Evolutionary conservation across 1,139 yeast genomes (phyloP).

Genomic region (Kluyveromyces sp.): DNA sequence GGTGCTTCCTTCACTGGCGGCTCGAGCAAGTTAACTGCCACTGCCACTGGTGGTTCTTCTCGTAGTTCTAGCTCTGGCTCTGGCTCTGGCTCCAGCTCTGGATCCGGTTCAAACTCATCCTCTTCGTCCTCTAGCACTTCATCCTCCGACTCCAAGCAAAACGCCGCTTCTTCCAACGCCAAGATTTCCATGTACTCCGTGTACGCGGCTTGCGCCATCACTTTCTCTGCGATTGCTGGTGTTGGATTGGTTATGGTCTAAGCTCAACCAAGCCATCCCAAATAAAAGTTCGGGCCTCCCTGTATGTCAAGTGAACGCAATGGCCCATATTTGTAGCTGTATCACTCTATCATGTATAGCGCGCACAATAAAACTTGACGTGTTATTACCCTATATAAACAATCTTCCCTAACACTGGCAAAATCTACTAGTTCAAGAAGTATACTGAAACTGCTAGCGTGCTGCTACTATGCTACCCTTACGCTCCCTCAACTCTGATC

Average conservation of each 20-base stretch:
- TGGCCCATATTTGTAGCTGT: neutral
- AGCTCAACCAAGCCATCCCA: constrained; percentile 1
- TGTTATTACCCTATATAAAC: too few species aligned
- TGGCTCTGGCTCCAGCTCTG: constrained; percentile 21
- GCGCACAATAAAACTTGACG: too few species aligned
- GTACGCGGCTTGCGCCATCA: constrained; percentile 62
- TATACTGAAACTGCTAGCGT: too few species aligned
- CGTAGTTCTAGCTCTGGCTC: constrained; percentile 20
- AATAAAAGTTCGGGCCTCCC: neutral
- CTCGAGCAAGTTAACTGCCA: constrained; percentile 24
- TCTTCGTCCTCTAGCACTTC: constrained; percentile 29
- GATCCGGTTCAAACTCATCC: constrained; percentile 18
- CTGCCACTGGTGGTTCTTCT: constrained; percentile 8
- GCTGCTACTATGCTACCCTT: too few species aligned
- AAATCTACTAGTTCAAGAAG: too few species aligned
- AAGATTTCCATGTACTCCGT: constrained; percentile 63
- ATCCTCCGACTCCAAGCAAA: constrained; percentile 25
- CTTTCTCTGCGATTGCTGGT: constrained; percentile 56
- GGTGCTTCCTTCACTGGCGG: constrained; percentile 32
- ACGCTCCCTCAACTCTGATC: too few species aligned
- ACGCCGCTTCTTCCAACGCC: constrained; percentile 24
- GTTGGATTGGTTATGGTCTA: constrained; percentile 54
- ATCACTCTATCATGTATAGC: too few species aligned
- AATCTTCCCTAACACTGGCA: too few species aligned
- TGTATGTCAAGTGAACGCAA: too few species aligned